Evolutionary conservation across 805 yeast species (phyloP), one percentile per base, ranked within the genome.

Genomic region (Monosporozyma aerobia): DNA sequence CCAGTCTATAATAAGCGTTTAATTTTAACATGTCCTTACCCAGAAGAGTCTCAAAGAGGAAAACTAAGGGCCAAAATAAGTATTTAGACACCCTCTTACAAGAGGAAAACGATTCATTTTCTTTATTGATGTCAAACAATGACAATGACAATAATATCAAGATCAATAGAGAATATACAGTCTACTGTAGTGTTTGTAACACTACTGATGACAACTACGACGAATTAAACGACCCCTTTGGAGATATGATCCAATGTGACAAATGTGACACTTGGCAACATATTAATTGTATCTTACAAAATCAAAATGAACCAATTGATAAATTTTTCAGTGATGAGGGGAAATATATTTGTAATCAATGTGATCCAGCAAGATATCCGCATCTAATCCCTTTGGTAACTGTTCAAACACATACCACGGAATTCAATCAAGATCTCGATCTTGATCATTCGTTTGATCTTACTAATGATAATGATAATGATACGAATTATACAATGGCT

Each of bases 251-350:
- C 29, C 81, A 80, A 59, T 85, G 90, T 67, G 87, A 81, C 29
- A 58, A 67, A 7, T 85, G 90, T 62, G 66, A 74, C 46, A 78
- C 88, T 2, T 85, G 90, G 90, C 90, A 85, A 62, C 90, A 85
- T 61, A 77, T 78, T 33, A 69, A 63, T 51, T 85, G 90, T 65
- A 73, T 83, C 78, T 76, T 83, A 27, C 62, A 67, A 5, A 63
- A 69, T 5, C 57, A 62, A 10, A 60, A 60, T n/a, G 62, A 59
- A 23, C 30, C 45, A 13, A 68, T 63, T 33, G 52, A 55, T 7
- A n/a, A 52, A 9, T 45, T 55, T 39, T 39, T 59, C 32, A 62
- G 61, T 32, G 63, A 76, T 1, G 85, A 86, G 3, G 69, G 75
- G 10, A 56, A 61, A 11, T 83, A 84, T 62, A 57, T 58, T 22